Conservation (phyloP, 2,329 filamentous ascomycete species). For the Trichoderma sp. region DNA sequence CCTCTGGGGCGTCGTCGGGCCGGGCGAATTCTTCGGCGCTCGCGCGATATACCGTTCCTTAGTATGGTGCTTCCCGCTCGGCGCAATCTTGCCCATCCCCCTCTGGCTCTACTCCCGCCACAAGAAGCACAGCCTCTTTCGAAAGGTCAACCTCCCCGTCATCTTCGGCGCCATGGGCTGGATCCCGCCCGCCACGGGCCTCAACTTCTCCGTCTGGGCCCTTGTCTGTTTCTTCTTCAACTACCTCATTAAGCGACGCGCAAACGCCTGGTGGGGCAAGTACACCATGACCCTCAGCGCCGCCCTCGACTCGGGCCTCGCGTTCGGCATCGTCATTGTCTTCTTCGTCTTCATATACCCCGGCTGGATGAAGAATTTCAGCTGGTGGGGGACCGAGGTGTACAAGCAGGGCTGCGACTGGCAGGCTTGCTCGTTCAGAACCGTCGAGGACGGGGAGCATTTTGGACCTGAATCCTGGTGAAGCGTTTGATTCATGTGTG, state of each 20-base stretch:
- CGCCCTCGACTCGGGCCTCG: conserved; percentile 78
- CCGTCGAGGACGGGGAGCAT: conserved; percentile 60
- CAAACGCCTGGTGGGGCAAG: conserved; percentile 81
- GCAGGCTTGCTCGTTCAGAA: conserved; percentile 73
- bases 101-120: conserved; percentile 71
- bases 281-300: conserved; percentile 89
- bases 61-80: conserved; percentile 80
- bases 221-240: conserved; percentile 86
- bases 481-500: neutral
- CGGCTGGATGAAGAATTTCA: conserved; percentile 69
- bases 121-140: conserved; percentile 61
- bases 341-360: conserved; percentile 89
- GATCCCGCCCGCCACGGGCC: conserved; percentile 83
- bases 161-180: conserved; percentile 80
- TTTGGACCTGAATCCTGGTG: conserved; percentile 68
- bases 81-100: conserved; percentile 71
- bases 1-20: conserved; percentile 86
- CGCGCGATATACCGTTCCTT: conserved; percentile 73
- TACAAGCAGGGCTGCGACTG: conserved; percentile 85
- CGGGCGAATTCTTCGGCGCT: conserved; percentile 77
- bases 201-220: conserved; percentile 88
- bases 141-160: conserved; percentile 79
- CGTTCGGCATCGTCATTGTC: conserved; percentile 78
- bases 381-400: conserved; percentile 87
- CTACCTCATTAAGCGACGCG: conserved; percentile 68